Conservation (phyloP, 2,329 filamentous ascomycete species). For the Aotearoamyces nothofagi region DNA sequence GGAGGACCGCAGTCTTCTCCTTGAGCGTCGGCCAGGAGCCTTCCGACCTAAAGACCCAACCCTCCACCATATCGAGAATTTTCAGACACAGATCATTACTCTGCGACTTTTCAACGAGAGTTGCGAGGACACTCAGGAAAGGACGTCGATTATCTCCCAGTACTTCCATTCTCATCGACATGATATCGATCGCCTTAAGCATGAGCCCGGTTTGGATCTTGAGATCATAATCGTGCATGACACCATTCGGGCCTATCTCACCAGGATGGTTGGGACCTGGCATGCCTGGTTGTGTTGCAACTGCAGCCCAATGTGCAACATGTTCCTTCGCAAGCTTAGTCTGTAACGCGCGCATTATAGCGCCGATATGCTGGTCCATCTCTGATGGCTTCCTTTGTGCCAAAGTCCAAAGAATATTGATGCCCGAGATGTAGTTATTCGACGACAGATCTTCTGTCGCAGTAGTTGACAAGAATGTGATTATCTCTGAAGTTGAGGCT, state of each 20-base stretch:
- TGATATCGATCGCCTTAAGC: conserved; percentile 88
- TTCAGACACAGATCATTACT: conserved; percentile 80
- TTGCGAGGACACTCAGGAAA: conserved; percentile 88
- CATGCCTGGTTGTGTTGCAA: conserved; percentile 31
- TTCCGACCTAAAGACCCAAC: conserved; percentile 89
- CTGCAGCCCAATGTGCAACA: conserved; percentile 56
- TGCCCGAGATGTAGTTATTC: conserved; percentile 68
- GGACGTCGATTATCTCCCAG: conserved; percentile 82
- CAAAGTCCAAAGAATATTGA: conserved; percentile 89
- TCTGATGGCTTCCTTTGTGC: conserved; percentile 72
- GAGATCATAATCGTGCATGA: conserved; percentile 61
- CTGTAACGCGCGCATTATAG: conserved; percentile 87
- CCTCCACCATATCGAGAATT: conserved; percentile 84
- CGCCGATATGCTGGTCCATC: conserved; percentile 76
- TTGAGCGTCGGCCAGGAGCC: conserved; percentile 96
- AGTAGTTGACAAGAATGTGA: conserved; percentile 68
- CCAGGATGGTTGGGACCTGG: conserved; percentile 20
- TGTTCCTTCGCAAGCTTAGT: conserved; percentile 88
- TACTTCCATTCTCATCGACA: conserved; percentile 81
- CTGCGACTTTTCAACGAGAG: conserved; percentile 86
- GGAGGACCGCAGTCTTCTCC: conserved; percentile 96
- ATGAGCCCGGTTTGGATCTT: conserved; percentile 85
- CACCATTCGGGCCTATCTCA: conserved; percentile 34
- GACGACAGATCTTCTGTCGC: conserved; percentile 78
- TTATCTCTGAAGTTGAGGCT: conserved; percentile 71